phyloP scores from a whole-genome alignment of 1,139 yeast species.

The Geotrichum fermentans region DNA sequence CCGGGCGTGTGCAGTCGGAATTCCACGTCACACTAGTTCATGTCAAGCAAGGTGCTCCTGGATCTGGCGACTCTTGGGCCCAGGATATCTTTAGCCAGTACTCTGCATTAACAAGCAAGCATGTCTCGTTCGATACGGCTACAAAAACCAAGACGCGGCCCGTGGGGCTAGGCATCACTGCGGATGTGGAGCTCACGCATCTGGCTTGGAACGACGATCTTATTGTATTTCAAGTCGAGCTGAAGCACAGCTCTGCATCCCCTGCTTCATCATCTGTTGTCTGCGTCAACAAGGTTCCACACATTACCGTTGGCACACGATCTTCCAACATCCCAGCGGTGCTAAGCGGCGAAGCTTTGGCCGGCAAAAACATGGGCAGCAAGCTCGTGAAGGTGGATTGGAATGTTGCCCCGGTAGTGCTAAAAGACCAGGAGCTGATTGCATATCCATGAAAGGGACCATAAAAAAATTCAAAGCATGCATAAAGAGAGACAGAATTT shows the following conservation, averaged over 20 bases:
- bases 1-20: conserved; percentile 46
- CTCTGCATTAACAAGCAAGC: background rate
- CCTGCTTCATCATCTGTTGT: background rate
- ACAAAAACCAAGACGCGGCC: background rate
- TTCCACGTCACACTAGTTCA: conserved; percentile 84
- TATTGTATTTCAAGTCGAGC: conserved; percentile 53
- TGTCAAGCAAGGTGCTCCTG: conserved; percentile 20
- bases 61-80: background rate
- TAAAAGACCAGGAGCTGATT: conserved; percentile 9
- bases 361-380: background rate
- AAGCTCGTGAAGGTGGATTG: conserved; percentile 9
- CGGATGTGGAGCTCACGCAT: conserved; percentile 43
- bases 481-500: too few relatives aligned
- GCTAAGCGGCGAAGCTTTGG: conserved; percentile 12
- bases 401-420: conserved; percentile 19
- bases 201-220: conserved; percentile 52
- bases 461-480: too few relatives aligned
- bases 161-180: conserved; percentile 24
- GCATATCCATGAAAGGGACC: conserved; percentile 2
- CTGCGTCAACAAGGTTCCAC: conserved; percentile 13
- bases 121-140: background rate
- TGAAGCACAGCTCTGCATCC: conserved; percentile 25
- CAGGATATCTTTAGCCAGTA: background rate
- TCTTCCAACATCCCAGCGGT: conserved; percentile 14
- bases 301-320: conserved; percentile 19